Evolutionary conservation across 169 alveolate species (phyloP).

Genomic region (Cryptosporidium meleagridis): DNA sequence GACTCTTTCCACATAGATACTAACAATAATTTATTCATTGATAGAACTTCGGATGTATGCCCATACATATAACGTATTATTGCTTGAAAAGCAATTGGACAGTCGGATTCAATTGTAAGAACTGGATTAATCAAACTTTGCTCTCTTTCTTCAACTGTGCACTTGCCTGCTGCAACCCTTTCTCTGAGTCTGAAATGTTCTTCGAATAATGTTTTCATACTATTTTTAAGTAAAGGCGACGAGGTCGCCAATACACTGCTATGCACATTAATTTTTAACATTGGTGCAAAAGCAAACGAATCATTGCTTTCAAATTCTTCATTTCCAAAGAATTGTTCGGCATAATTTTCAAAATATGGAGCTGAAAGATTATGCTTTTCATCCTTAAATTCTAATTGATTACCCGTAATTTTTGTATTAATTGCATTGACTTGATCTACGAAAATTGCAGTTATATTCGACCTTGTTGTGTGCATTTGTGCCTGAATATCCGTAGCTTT

Average conservation of each 20-base stretch:
- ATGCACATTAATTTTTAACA: constrained; percentile 51
- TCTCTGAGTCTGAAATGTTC: constrained; percentile 70
- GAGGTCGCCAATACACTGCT: constrained; percentile 63
- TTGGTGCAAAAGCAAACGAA: constrained; percentile 21
- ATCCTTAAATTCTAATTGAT: constrained; percentile 10
- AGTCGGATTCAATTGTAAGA: constrained; percentile 55
- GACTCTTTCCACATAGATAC: constrained; percentile 74
- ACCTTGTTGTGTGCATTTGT: constrained; percentile 24
- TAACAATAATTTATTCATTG: constrained; percentile 49
- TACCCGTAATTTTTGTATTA: not conserved
- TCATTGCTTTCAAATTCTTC: constrained; percentile 33
- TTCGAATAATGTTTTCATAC: constrained; percentile 58
- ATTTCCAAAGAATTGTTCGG: constrained; percentile 48
- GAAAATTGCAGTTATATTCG: constrained; percentile 46
- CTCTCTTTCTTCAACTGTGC: constrained; percentile 59
- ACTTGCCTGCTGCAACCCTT: constrained; percentile 40
- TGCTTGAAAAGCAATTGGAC: constrained; percentile 71
- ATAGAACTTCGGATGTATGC: constrained; percentile 54
- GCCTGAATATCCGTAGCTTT: constrained; percentile 56
- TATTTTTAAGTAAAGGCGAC: constrained; percentile 60
- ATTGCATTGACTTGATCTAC: constrained; percentile 17
- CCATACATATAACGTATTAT: constrained; percentile 68
- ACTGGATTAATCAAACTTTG: constrained; percentile 56
- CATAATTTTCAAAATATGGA: constrained; percentile 42
- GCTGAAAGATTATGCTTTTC: not conserved